Conservation (phyloP, 148 eudicot species). For the Nepenthes gracilis region DNA sequence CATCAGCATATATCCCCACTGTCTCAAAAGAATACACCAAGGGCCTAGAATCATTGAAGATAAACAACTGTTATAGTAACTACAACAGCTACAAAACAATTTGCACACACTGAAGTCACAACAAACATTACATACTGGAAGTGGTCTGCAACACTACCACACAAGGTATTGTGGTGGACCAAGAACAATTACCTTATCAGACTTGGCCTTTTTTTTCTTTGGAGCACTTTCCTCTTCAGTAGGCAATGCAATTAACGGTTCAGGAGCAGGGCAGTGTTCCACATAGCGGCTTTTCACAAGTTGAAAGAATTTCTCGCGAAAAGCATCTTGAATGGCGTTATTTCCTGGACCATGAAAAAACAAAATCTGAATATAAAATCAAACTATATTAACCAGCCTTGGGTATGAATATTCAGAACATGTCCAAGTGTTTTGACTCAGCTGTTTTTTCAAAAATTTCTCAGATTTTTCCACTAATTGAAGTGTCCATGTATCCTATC, state of each 20-base stretch:
- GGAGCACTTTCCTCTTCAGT: slow-evolving; percentile 28
- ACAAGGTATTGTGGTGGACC: background rate
- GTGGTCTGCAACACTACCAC: background rate
- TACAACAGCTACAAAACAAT: too few relatives aligned
- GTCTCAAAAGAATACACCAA: too few relatives aligned
- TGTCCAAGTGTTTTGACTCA: too few relatives aligned
- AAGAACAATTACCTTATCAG: slow-evolving; percentile 37
- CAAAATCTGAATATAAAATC: background rate
- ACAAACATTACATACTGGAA: background rate
- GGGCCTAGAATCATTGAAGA: too few relatives aligned
- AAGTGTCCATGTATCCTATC: too few relatives aligned
- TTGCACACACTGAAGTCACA: too few relatives aligned
- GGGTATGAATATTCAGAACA: too few relatives aligned
- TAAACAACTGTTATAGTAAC: too few relatives aligned
- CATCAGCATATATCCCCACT: too few relatives aligned
- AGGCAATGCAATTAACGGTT: slow-evolving; percentile 45
- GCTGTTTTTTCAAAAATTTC: too few relatives aligned
- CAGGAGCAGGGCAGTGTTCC: slow-evolving; percentile 77
- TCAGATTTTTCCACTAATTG: too few relatives aligned
- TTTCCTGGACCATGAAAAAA: slow-evolving; percentile 23
- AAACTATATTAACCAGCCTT: background rate
- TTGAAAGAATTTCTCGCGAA: slow-evolving; percentile 40
- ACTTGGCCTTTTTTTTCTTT: slow-evolving; percentile 38
- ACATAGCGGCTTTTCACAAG: slow-evolving; percentile 52
- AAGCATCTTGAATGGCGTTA: slow-evolving; percentile 13